Evolutionary conservation across 2,329 filamentous ascomycete species (phyloP).

Genomic region (Phialocephala subalpina): DNA sequence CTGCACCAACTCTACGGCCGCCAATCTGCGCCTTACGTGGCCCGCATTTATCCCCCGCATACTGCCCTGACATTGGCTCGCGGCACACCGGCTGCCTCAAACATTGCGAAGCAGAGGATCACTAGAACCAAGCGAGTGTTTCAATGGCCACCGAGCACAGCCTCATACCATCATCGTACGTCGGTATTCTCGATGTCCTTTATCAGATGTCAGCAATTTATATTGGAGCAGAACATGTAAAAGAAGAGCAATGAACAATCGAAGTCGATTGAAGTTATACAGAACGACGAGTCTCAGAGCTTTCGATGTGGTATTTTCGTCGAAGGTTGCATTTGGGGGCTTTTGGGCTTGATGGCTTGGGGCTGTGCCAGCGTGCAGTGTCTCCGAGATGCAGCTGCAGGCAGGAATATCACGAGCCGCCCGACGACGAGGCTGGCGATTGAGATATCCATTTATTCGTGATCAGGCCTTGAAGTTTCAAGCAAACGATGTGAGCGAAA

Average conservation of each 20-base stretch:
- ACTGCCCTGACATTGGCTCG: background rate
- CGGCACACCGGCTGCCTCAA: background rate
- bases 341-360: slow-evolving; percentile 9
- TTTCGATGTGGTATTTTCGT: background rate
- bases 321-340: background rate
- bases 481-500: background rate
- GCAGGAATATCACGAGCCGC: background rate
- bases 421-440: background rate
- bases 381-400: background rate
- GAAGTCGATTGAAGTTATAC: background rate
- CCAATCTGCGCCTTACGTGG: background rate
- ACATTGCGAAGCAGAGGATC: slow-evolving; percentile 1
- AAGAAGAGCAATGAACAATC: background rate
- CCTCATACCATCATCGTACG: background rate
- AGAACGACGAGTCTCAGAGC: background rate
- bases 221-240: background rate
- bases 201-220: slow-evolving; percentile 1
- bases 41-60: background rate
- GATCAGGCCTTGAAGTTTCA: slow-evolving; percentile 8
- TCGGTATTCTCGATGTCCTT: background rate
- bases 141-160: slow-evolving; percentile 4
- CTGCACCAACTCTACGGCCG: background rate
- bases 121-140: background rate
- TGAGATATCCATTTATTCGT: background rate
- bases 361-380: slow-evolving; percentile 10